Evolutionary conservation across 306 rosid species (phyloP).

Genomic region (Rosa persica): DNA sequence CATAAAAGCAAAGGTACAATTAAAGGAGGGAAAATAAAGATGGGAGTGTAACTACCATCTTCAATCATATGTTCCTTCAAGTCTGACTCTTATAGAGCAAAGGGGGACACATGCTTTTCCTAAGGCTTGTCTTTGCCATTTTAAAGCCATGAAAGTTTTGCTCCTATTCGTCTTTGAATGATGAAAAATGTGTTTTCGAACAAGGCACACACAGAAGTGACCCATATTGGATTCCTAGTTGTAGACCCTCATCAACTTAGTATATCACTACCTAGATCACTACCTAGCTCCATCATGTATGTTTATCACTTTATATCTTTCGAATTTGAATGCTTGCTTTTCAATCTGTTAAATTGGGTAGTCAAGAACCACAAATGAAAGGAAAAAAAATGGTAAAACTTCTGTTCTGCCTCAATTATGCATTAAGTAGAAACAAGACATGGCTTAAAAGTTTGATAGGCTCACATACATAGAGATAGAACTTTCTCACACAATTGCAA

Average conservation of each 20-base stretch:
- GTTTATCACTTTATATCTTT: slow-evolving; percentile 18
- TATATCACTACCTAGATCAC: slow-evolving; percentile 32
- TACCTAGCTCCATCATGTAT: slow-evolving; percentile 6
- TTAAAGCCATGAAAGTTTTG: slow-evolving; percentile 54
- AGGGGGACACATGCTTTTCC: slow-evolving; percentile 61
- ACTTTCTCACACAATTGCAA: background rate
- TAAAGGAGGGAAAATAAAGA: slow-evolving; percentile 48
- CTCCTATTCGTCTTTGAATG: slow-evolving; percentile 43
- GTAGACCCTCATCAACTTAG: slow-evolving; percentile 45
- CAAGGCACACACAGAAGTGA: slow-evolving; percentile 32
- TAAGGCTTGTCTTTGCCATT: slow-evolving; percentile 48
- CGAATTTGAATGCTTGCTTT: slow-evolving; percentile 25
- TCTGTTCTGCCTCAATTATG: slow-evolving; percentile 27
- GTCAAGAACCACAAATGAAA: background rate
- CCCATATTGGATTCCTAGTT: slow-evolving; percentile 38
- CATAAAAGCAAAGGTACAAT: slow-evolving; percentile 53
- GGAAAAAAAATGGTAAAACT: background rate
- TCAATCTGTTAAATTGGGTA: background rate
- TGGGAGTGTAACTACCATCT: slow-evolving; percentile 63
- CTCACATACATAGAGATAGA: slow-evolving; percentile 23
- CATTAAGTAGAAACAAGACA: slow-evolving; percentile 30
- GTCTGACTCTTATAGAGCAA: slow-evolving; percentile 31
- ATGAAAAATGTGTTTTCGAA: slow-evolving; percentile 33
- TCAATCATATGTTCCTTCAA: slow-evolving; percentile 44
- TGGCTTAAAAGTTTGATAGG: slow-evolving; percentile 19